Base-by-base conservation (phyloP, 2,329 filamentous ascomycete species). In the Penicillium vulpinum region DNA sequence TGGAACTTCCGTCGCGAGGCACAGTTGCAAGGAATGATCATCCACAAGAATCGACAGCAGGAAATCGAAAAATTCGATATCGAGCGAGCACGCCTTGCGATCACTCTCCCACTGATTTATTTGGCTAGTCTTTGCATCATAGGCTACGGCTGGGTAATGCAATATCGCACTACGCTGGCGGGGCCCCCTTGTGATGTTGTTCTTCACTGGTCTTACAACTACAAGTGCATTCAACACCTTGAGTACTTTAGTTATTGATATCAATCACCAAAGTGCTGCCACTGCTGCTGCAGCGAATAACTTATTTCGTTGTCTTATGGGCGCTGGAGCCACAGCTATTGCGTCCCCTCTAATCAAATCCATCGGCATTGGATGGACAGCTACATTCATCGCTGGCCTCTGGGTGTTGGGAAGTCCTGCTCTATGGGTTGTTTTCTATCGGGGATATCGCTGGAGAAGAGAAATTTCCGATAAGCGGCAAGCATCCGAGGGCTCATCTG, bases 1-100 rank as follows among this genome's bases (percentile, higher is more conserved):
- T 86, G 84, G 80, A 92, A 92, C 70, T 95, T 90, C 71, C 61
- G 83, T 84, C 59, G 81, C 78, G 56, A 85, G 83, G 60, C 65
- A 3, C 83, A 84, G 15, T 58, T 79, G 16, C 76, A 81, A 54
- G 78, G 84, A 56, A 70, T 86, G n/a, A 64, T 66, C 5, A 68
- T 68, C 35, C 50, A 56, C 16, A 62, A 61, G 22, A 68, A 67
- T 49, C 83, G 84, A 15, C 65, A 81, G 26, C 76, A 81, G 53
- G 79, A 85, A 56, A 72, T 86, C n/a, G 67, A 67, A 5, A 64
- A 77, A 28, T 85, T 85, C 56, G 78, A 82, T 0, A 78, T 85
- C 41, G 82, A 78, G 51, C 68, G 61, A 44, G 73, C 73, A 0
- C 65, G 75, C 2, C 59, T 77, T 7, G 56, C 69, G 21, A 62